A percentile compares a stretch with the other conserved stretches of the same genome.
These are phyloP conservation scores for Mycena leptocephala DNA, from an alignment of 768 basidiomycete species.

Conservation along the genomic window DNA sequence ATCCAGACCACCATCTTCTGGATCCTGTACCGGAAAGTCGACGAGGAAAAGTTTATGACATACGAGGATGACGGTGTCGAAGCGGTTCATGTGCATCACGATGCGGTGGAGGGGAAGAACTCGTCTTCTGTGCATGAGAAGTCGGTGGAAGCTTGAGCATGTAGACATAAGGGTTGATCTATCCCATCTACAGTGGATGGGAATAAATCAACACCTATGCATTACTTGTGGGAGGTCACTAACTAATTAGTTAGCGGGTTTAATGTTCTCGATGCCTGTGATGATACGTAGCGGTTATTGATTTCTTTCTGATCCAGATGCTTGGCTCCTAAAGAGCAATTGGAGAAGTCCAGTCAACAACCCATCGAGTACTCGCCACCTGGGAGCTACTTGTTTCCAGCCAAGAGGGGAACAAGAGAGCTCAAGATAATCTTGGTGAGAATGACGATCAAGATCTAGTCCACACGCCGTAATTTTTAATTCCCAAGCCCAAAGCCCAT, in stretches of 20 bases:
- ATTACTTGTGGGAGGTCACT: constrained; percentile 4
- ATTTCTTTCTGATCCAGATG: background rate
- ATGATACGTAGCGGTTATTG: background rate
- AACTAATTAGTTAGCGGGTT: background rate
- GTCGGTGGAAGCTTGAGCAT: constrained; percentile 6
- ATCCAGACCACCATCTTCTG: constrained; percentile 6
- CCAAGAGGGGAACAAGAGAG: too few species aligned
- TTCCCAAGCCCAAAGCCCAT: too few species aligned
- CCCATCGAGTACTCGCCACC: too few species aligned
- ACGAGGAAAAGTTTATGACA: constrained; percentile 4
- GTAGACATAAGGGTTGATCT: too few species aligned
- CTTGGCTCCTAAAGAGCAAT: too few species aligned
- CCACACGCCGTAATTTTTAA: too few species aligned
- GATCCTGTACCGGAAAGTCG: constrained; percentile 6
- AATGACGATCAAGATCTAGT: too few species aligned
- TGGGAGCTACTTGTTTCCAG: too few species aligned
- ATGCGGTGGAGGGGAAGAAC: constrained; percentile 7
- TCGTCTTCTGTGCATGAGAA: background rate
- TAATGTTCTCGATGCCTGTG: constrained; percentile 1
- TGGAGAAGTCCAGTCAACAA: too few species aligned
- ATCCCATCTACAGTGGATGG: too few species aligned
- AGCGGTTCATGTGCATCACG: background rate
- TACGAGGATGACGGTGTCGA: background rate
- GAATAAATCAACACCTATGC: background rate
- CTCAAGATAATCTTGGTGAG: too few species aligned